Conservation (phyloP, 2,329 filamentous ascomycete species). For the Cytospora mali region DNA sequence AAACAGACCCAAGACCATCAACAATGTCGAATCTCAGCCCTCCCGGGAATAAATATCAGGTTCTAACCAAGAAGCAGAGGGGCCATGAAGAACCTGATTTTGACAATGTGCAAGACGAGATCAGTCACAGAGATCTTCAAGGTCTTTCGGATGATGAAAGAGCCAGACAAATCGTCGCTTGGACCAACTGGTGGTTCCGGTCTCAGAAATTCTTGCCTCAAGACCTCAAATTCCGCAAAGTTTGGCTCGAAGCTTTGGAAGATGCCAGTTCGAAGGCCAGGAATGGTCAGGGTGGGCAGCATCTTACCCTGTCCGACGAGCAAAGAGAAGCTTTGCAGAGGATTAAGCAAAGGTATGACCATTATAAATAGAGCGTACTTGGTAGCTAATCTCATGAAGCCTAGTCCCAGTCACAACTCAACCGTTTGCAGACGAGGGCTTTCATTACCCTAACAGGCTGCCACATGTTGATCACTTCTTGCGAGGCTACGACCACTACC, state of each 20-base stretch:
- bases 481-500: neutral
- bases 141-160: neutral
- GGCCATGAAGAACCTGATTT: neutral
- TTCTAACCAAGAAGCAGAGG: neutral
- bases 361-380: neutral
- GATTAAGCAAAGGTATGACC: neutral
- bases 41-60: neutral
- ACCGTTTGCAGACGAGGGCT: neutral
- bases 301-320: neutral
- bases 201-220: neutral
- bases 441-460: fast-evolving
- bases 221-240: neutral
- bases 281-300: neutral
- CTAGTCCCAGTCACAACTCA: neutral
- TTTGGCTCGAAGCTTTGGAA: neutral
- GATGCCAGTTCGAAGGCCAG: neutral
- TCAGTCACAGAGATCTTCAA: neutral
- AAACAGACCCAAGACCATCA: neutral
- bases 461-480: neutral
- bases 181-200: neutral
- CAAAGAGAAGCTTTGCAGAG: neutral
- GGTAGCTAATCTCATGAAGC: neutral
- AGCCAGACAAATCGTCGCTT: neutral
- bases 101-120: neutral
- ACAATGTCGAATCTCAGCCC: neutral